phyloP scores from a whole-genome alignment of 768 basidiomycete genomes.

The Suillus subalutaceus region DNA sequence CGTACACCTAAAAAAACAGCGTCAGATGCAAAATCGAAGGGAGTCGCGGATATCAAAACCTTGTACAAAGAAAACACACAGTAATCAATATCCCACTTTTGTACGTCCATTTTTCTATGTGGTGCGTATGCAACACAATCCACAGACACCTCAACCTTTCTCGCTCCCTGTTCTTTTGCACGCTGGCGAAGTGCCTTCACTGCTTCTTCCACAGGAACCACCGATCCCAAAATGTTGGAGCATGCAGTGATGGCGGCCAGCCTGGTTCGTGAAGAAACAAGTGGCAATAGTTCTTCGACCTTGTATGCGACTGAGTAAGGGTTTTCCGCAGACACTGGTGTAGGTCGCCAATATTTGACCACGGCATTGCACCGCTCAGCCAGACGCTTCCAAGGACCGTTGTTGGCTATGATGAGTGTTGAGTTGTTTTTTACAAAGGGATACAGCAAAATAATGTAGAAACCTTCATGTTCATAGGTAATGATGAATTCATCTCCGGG shows the following conservation, averaged over 20 bases:
- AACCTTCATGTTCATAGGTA: slow-evolving; percentile 83
- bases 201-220: slow-evolving; percentile 62
- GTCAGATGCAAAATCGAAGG: neutral
- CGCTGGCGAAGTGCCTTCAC: slow-evolving; percentile 52
- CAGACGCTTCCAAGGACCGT: slow-evolving; percentile 75
- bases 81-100: slow-evolving; percentile 78
- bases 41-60: slow-evolving; percentile 37
- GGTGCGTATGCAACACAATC: slow-evolving; percentile 85
- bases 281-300: slow-evolving; percentile 57
- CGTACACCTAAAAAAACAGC: slow-evolving; percentile 58
- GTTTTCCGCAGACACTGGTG: slow-evolving; percentile 52
- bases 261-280: slow-evolving; percentile 67
- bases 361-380: slow-evolving; percentile 57
- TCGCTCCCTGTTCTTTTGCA: slow-evolving; percentile 53
- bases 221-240: slow-evolving; percentile 74
- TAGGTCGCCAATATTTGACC: slow-evolving; percentile 62
- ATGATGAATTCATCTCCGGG: slow-evolving; percentile 74
- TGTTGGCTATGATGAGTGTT: slow-evolving; percentile 54
- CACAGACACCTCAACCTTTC: slow-evolving; percentile 66
- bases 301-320: slow-evolving; percentile 66
- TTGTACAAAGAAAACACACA: slow-evolving; percentile 77
- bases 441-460: slow-evolving; percentile 8
- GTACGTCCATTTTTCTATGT: slow-evolving; percentile 70
- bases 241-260: slow-evolving; percentile 75
- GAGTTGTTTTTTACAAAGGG: neutral